Percentiles rank a stretch among this genome's conserved stretches.
phyloP scores from a whole-genome alignment of 2,329 filamentous ascomycete species.

The Calcarisporium arbuscula region DNA sequence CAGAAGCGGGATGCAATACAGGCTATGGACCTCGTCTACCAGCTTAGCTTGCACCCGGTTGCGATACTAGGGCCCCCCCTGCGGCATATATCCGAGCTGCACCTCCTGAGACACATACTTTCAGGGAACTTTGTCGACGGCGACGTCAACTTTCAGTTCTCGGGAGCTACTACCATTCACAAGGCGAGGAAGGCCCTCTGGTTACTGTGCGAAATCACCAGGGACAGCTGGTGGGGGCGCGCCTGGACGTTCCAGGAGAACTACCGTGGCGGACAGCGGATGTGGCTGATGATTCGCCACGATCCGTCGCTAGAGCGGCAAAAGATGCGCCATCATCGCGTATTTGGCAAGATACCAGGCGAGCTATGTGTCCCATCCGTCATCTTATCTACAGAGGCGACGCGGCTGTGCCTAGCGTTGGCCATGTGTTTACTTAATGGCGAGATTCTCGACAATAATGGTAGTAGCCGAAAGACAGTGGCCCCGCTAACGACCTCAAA shows the following conservation, averaged over 20 bases:
- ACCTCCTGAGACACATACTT: constrained; percentile 13
- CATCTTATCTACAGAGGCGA: constrained; percentile 15
- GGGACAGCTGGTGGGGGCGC: constrained; percentile 22
- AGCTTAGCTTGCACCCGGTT: constrained; percentile 20
- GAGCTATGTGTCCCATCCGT: too few species aligned
- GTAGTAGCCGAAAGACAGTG: background rate
- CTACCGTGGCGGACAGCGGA: constrained; percentile 19
- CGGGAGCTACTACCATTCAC: background rate
- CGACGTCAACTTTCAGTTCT: constrained; percentile 8
- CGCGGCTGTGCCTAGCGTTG: constrained; percentile 18
- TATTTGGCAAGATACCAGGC: too few species aligned
- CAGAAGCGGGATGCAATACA: constrained; percentile 20
- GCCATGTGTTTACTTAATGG: constrained; percentile 24
- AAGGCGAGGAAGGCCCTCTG: constrained; percentile 13
- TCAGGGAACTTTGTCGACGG: constrained; percentile 12
- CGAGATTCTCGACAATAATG: constrained; percentile 27
- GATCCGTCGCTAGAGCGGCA: constrained; percentile 8
- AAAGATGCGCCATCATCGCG: constrained; percentile 15
- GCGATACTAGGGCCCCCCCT: constrained; percentile 20
- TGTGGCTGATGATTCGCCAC: constrained; percentile 23
- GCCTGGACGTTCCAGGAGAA: constrained; percentile 30
- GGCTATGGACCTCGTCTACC: constrained; percentile 27
- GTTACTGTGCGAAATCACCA: constrained; percentile 18
- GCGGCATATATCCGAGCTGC: constrained; percentile 5
- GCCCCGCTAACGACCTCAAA: constrained; percentile 5